These are phyloP conservation scores for Entelexis sorbosivorans DNA, from an alignment of 1,139 yeast species.

Conservation along the genomic window DNA sequence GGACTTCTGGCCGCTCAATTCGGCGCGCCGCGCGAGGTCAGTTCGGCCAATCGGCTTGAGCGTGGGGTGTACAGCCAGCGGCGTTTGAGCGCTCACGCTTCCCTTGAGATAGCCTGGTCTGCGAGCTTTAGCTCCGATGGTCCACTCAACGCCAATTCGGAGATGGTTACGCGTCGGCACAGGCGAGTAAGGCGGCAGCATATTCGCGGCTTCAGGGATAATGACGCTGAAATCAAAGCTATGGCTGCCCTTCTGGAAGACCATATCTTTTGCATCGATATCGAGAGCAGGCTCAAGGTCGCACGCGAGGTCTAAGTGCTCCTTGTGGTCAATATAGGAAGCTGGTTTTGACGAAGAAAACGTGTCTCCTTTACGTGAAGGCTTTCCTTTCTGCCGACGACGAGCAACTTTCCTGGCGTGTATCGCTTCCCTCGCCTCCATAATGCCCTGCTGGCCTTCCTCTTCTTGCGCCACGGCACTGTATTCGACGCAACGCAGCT, in stretches of 20 bases:
- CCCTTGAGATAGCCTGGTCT: conserved; percentile 5
- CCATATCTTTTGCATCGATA: not conserved
- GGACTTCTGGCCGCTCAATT: not conserved
- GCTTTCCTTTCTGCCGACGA: not conserved
- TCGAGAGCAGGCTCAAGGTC: not conserved
- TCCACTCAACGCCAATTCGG: conserved; percentile 9
- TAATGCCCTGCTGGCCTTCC: not conserved
- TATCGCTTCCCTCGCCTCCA: not conserved
- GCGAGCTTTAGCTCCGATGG: conserved; percentile 5
- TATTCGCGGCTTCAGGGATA: conserved; percentile 2
- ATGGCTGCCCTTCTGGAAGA: not conserved
- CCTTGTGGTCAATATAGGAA: not conserved
- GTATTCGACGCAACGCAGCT: conserved; percentile 12
- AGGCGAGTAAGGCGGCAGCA: conserved; percentile 11
- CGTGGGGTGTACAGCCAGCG: conserved; percentile 2
- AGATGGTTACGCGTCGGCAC: conserved; percentile 4
- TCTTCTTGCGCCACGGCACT: not conserved
- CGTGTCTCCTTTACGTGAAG: not conserved
- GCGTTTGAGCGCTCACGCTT: conserved; percentile 1
- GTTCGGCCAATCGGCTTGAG: not conserved
- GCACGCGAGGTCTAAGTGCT: not conserved
- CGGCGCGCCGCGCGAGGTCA: not conserved
- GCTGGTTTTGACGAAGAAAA: not conserved
- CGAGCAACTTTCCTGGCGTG: not conserved
- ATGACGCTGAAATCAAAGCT: conserved; percentile 1